Conservation (phyloP, 345 rosid genomes). For the Moricandia arvensis region DNA sequence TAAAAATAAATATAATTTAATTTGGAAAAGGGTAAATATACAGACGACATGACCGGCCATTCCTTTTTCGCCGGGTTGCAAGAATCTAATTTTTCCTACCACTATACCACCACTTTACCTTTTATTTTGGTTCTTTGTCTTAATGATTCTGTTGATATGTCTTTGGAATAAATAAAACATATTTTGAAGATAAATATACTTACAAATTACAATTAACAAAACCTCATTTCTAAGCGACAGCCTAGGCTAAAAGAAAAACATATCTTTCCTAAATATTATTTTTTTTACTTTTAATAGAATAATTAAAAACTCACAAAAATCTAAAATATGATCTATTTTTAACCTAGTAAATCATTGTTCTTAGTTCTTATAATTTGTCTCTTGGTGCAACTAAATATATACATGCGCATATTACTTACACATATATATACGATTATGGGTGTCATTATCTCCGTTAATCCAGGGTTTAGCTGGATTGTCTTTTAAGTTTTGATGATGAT, state of each 20-base stretch:
- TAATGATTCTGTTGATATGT: constrained; percentile 11
- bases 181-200: neutral
- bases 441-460: constrained; percentile 22
- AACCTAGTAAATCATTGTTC: neutral
- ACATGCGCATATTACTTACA: neutral
- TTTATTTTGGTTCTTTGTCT: constrained; percentile 1
- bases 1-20: neutral
- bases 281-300: neutral
- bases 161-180: neutral
- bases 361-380: neutral
- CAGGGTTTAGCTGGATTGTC: constrained; percentile 8
- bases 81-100: constrained; percentile 23
- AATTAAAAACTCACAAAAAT: neutral
- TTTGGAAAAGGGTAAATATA: neutral
- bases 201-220: neutral
- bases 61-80: constrained; percentile 3
- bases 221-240: neutral
- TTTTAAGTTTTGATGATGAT: constrained; percentile 14
- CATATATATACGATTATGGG: neutral
- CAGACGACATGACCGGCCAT: neutral
- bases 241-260: neutral
- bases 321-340: neutral
- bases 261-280: neutral
- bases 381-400: neutral
- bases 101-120: constrained; percentile 2